A percentile compares a stretch with the other conserved stretches of the same genome.
Conservation (phyloP, 2,329 filamentous ascomycete species). For the Didymella exigua region DNA sequence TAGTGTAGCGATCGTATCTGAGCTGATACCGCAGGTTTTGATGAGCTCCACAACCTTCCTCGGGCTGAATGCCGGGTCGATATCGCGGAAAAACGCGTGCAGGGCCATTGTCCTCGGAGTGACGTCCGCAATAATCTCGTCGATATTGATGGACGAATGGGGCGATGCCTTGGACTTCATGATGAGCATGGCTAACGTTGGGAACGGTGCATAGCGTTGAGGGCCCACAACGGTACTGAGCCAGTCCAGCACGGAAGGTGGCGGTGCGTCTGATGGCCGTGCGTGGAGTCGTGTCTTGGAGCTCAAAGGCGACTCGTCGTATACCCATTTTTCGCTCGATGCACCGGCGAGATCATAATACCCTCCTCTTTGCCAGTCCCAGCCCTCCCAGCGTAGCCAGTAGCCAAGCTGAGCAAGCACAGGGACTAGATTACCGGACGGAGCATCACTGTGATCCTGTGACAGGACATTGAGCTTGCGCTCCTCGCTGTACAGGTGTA, state of each 20-base stretch:
- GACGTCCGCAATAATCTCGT: slow-evolving; percentile 40
- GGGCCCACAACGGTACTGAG: slow-evolving; percentile 41
- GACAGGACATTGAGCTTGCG: slow-evolving; percentile 74
- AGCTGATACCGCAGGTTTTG: slow-evolving; percentile 70
- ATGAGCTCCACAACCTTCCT: slow-evolving; percentile 74
- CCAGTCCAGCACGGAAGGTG: slow-evolving; percentile 66
- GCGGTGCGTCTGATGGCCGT: slow-evolving; percentile 54
- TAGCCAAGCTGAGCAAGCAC: slow-evolving; percentile 78
- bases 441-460: slow-evolving; percentile 54
- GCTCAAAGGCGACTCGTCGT: slow-evolving; percentile 57
- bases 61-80: slow-evolving; percentile 49
- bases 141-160: slow-evolving; percentile 45
- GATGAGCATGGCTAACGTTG: slow-evolving; percentile 46
- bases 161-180: slow-evolving; percentile 46
- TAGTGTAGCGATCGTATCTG: slow-evolving; percentile 75
- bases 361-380: slow-evolving; percentile 59
- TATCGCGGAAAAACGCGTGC: slow-evolving; percentile 67
- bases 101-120: slow-evolving; percentile 69
- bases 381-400: slow-evolving; percentile 78
- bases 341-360: slow-evolving; percentile 68
- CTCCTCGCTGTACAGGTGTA: slow-evolving; percentile 91
- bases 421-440: slow-evolving; percentile 65
- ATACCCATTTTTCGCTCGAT: slow-evolving; percentile 59
- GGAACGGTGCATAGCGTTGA: slow-evolving; percentile 41
- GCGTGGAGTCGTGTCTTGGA: slow-evolving; percentile 34